Evolutionary conservation across 1,139 yeast species (phyloP).

Genomic region (Candida glucosophila): DNA sequence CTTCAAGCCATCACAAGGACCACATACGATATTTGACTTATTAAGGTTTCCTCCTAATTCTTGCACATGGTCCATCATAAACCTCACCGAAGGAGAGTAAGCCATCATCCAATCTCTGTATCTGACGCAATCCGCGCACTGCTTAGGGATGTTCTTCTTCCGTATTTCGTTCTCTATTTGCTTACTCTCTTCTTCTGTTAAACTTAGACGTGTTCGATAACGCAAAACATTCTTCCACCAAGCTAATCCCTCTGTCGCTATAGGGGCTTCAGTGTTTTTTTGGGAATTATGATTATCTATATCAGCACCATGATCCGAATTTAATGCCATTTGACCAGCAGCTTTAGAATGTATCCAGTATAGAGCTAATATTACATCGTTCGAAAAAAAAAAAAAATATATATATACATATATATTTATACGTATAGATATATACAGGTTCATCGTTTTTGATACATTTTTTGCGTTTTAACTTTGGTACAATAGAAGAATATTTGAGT

Average conservation of each 20-base stretch:
- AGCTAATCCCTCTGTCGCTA: conserved; percentile 41
- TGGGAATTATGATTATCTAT: too few relatives aligned
- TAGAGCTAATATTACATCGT: too few relatives aligned
- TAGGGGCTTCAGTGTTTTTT: background rate
- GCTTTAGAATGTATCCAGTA: too few relatives aligned
- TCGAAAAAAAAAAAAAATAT: too few relatives aligned
- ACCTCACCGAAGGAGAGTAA: conserved; percentile 79
- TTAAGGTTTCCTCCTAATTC: conserved; percentile 52
- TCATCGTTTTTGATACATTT: too few relatives aligned
- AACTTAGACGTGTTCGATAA: conserved; percentile 67
- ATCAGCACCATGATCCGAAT: too few relatives aligned
- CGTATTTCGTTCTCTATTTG: conserved; percentile 53
- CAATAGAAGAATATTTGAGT: too few relatives aligned
- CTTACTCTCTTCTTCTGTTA: conserved; percentile 42
- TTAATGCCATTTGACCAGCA: too few relatives aligned
- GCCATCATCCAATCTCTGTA: conserved; percentile 71
- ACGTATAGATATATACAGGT: too few relatives aligned
- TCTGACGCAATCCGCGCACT: conserved; percentile 61
- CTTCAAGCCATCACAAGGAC: conserved; percentile 74
- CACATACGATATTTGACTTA: conserved; percentile 59
- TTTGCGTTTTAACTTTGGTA: too few relatives aligned
- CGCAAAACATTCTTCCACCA: conserved; percentile 77
- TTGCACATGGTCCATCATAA: conserved; percentile 78
- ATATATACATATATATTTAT: too few relatives aligned
- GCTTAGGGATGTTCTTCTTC: conserved; percentile 37